Evolutionary conservation across 2,329 filamentous ascomycete genomes (phyloP).

Genomic region (Trichoderma lentiforme): DNA sequence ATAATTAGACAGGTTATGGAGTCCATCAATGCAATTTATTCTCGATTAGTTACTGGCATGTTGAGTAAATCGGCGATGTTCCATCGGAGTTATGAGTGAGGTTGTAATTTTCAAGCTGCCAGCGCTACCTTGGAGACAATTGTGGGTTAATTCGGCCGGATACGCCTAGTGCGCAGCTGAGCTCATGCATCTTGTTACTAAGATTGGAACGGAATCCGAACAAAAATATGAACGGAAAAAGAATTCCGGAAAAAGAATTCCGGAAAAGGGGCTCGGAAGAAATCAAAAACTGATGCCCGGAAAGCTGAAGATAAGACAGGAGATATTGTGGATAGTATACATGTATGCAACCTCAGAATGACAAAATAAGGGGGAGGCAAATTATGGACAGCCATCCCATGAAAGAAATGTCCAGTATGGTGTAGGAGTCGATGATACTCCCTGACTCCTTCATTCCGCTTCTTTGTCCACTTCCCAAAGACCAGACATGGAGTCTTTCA

Average conservation of each 20-base stretch:
- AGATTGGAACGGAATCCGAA: not conserved
- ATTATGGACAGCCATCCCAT: not conserved
- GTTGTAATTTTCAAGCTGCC: not conserved
- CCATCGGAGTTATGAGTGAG: not conserved
- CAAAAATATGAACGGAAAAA: not conserved
- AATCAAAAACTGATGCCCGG: not conserved
- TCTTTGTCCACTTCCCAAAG: constrained; percentile 4
- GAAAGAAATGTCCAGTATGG: not conserved
- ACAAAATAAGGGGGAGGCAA: not conserved
- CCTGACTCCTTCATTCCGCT: not conserved
- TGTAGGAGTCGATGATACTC: not conserved
- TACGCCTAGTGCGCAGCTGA: not conserved
- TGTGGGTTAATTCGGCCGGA: not conserved
- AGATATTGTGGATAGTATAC: not conserved
- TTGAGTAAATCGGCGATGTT: not conserved
- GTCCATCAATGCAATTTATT: not conserved
- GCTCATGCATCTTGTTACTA: not conserved
- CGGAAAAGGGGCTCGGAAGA: not conserved
- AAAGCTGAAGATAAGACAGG: not conserved
- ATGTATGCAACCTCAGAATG: not conserved
- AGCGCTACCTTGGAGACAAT: not conserved
- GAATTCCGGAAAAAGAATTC: not conserved
- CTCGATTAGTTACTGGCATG: not conserved
- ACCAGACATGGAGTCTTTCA: constrained; percentile 15
- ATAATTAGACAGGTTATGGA: not conserved